Evolutionary conservation across 805 yeast species (phyloP), one percentile per base, ranked within the genome.

Genomic region (Limtongia smithiae): DNA sequence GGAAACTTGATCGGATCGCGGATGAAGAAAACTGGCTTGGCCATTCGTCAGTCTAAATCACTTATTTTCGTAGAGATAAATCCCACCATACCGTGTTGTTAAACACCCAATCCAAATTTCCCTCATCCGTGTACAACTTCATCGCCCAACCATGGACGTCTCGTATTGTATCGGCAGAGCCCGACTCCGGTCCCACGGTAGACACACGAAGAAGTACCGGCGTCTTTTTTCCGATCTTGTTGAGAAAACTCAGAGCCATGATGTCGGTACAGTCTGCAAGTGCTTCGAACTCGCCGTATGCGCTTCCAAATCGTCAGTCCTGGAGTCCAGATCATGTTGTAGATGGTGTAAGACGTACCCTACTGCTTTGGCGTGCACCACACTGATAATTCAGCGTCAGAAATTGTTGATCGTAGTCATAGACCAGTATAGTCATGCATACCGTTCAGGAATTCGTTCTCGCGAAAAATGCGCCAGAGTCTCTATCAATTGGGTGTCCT

Each of bases 311-410:
- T 5, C 3, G 30, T 36, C 12, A 36, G 39, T 11, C 5, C 20
- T 1, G 3, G 22, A 1, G 7, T 36, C 24, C 7, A 9, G 15
- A 3, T n/a, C n/a, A 35, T 35, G 21, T 24, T 11, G 1, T 21
- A 8, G 21, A 1, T 15, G 14, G 22, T 2, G 9, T 6, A 17
- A 4, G 25, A 36, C 39, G 3, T 36, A 36, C 39, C 50, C 96
- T 12, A 90, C 84, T 60, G 95, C 96, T 67, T 87, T 87, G 46
- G 96, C 96, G 65, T 87, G 96, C 31, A 88, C 95, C 48, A 87
- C 94, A 70, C 25, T 39, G 11, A n/a, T n/a, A n/a, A n/a, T n/a
- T n/a, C n/a, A n/a, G n/a, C n/a, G n/a, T n/a, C n/a, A n/a, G n/a
- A n/a, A n/a, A n/a, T n/a, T n/a, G n/a, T n/a, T n/a, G n/a, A n/a